A percentile compares a stretch with the other conserved stretches of the same genome.
These are phyloP conservation scores for Populus hybrid DNA, from an alignment of 441 rosid genomes.

Conservation along the genomic window DNA sequence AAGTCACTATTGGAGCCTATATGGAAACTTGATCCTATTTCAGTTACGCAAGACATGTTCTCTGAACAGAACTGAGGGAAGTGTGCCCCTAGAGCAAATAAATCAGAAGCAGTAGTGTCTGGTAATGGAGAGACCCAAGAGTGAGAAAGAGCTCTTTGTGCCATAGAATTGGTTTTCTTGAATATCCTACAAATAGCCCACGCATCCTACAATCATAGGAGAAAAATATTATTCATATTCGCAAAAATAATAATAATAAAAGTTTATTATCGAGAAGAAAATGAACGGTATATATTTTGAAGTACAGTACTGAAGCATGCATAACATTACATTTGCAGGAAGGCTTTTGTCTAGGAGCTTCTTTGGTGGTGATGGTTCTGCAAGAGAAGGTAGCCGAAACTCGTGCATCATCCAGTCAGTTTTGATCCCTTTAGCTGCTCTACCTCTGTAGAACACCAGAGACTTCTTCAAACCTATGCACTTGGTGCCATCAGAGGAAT, in stretches of 20 bases:
- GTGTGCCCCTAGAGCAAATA: conserved; percentile 26
- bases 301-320: background rate
- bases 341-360: conserved; percentile 56
- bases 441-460: conserved; percentile 83
- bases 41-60: conserved; percentile 50
- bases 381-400: conserved; percentile 72
- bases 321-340: conserved; percentile 48
- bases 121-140: conserved; percentile 53
- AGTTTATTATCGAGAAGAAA: background rate
- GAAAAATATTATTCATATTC: background rate
- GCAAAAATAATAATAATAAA: no score
- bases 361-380: conserved; percentile 53
- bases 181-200: conserved; percentile 99
- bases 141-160: conserved; percentile 70
- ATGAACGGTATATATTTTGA: background rate
- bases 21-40: conserved; percentile 38
- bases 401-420: conserved; percentile 99
- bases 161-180: conserved; percentile 80
- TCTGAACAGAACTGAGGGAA: conserved; percentile 41
- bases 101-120: conserved; percentile 28
- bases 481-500: conserved; percentile 62
- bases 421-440: conserved; percentile 93
- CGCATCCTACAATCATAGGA: conserved; percentile 52
- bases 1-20: conserved; percentile 29
- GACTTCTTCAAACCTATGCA: conserved; percentile 95